These are phyloP conservation scores for Saksenaea oblongispora DNA, from an alignment of 371 early-diverging fungal species.

Conservation along the genomic window DNA sequence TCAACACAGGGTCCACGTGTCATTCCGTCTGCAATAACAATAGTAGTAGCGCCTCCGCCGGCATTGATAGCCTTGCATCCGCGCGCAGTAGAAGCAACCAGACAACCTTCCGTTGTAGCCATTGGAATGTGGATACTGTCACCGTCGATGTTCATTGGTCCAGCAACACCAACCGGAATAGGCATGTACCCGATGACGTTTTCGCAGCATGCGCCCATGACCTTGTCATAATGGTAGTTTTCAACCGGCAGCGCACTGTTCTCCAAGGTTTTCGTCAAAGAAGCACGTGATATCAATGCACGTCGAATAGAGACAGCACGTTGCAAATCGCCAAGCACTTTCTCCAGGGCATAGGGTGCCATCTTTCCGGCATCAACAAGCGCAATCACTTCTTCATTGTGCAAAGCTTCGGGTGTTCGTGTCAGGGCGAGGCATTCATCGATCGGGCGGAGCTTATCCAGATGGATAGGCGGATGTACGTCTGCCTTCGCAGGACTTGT, in stretches of 20 bases:
- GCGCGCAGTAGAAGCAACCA: conserved; percentile 92
- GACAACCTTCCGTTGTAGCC: conserved; percentile 95
- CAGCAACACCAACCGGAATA: conserved; percentile 92
- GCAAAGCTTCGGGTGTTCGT: conserved; percentile 48
- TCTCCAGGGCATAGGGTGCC: conserved; percentile 85
- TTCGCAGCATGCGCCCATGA: conserved; percentile 94
- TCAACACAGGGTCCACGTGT: conserved; percentile 92
- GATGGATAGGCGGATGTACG: conserved; percentile 12
- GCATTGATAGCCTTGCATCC: conserved; percentile 95
- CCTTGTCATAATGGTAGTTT: conserved; percentile 87
- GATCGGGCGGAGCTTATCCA: conserved; percentile 29
- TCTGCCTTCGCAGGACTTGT: not conserved
- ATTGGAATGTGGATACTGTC: conserved; percentile 86
- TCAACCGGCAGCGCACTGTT: conserved; percentile 69
- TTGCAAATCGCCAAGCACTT: conserved; percentile 69
- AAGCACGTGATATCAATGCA: conserved; percentile 69
- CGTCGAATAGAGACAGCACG: conserved; percentile 88
- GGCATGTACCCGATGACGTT: conserved; percentile 96
- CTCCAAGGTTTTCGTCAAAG: conserved; percentile 64
- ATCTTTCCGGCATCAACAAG: conserved; percentile 75
- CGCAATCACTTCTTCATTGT: conserved; percentile 75
- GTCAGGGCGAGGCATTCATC: conserved; percentile 65
- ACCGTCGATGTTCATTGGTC: conserved; percentile 84
- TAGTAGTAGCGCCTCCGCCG: conserved; percentile 88
- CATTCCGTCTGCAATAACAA: conserved; percentile 89